These are phyloP conservation scores for Ramalina intermedia DNA, from an alignment of 495 filamentous ascomycete species.

Conservation along the genomic window DNA sequence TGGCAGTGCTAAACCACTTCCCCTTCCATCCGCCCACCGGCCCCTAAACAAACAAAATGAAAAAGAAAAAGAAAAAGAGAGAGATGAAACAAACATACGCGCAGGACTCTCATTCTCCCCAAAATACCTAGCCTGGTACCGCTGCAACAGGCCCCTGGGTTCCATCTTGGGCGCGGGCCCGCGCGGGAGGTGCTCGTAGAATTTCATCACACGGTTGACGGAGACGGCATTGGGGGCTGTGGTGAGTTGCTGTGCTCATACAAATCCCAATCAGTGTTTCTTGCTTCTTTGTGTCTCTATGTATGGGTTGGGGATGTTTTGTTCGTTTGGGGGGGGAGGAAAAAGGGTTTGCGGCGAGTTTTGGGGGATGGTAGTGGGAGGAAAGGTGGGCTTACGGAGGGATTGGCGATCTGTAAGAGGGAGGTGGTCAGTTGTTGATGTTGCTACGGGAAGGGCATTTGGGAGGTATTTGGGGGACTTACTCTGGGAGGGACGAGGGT, in stretches of 20 bases:
- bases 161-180: slow-evolving; percentile 70
- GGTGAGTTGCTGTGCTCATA: too few species aligned
- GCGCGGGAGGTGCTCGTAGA: slow-evolving; percentile 94
- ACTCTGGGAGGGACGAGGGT: slow-evolving; percentile 98
- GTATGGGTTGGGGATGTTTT: slow-evolving; percentile 62
- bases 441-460: slow-evolving; percentile 17
- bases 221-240: slow-evolving; percentile 76
- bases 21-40: background rate
- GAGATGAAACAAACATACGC: slow-evolving; percentile 47
- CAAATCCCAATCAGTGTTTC: too few species aligned
- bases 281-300: too few species aligned
- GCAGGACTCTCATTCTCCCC: slow-evolving; percentile 74
- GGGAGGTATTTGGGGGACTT: slow-evolving; percentile 19
- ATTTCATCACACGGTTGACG: slow-evolving; percentile 91
- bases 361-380: background rate
- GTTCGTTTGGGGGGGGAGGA: slow-evolving; percentile 34
- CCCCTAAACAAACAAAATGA: too few species aligned
- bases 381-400: slow-evolving; percentile 54
- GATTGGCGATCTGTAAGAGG: too few species aligned
- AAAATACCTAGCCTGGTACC: slow-evolving; percentile 91
- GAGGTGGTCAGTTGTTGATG: background rate
- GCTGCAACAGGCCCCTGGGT: slow-evolving; percentile 60
- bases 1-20: background rate
- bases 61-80: background rate
- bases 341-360: background rate